A percentile compares a stretch with the other conserved stretches of the same genome.
Evolutionary conservation across 306 rosid species (phyloP).

Genomic region (Cucurbita ficifolia): DNA sequence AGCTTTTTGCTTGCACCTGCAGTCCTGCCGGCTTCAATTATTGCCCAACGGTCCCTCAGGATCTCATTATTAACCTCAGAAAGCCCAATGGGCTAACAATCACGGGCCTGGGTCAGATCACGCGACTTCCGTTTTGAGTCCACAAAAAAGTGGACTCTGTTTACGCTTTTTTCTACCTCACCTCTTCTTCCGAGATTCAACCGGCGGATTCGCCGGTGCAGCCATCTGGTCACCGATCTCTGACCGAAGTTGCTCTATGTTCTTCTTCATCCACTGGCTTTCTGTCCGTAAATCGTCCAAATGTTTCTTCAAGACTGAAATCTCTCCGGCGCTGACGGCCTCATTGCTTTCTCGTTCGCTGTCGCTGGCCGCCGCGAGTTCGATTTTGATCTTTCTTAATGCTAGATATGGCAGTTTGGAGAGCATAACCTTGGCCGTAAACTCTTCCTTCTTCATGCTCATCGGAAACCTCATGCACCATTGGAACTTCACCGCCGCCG

Average conservation of each 20-base stretch:
- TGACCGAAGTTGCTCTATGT: neutral
- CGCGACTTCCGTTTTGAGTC: neutral
- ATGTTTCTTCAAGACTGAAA: neutral
- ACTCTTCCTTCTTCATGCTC: neutral
- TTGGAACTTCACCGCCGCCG: neutral
- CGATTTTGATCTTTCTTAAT: neutral
- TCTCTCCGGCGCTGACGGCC: neutral
- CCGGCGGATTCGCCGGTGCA: neutral
- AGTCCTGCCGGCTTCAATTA: neutral
- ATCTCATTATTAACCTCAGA: neutral
- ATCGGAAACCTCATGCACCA: neutral
- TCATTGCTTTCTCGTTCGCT: neutral
- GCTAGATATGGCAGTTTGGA: neutral
- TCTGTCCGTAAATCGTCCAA: neutral
- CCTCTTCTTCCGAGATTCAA: neutral
- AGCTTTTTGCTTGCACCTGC: neutral
- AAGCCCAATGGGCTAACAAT: neutral
- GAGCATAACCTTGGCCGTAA: neutral
- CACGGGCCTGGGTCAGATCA: neutral
- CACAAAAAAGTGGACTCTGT: neutral
- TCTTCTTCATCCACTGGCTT: constrained; percentile 1
- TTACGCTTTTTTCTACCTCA: neutral
- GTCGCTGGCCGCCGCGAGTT: neutral
- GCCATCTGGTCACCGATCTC: neutral
- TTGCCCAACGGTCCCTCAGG: neutral